phyloP scores from a whole-genome alignment of 495 filamentous ascomycete species.

The Neurospora sp. region DNA sequence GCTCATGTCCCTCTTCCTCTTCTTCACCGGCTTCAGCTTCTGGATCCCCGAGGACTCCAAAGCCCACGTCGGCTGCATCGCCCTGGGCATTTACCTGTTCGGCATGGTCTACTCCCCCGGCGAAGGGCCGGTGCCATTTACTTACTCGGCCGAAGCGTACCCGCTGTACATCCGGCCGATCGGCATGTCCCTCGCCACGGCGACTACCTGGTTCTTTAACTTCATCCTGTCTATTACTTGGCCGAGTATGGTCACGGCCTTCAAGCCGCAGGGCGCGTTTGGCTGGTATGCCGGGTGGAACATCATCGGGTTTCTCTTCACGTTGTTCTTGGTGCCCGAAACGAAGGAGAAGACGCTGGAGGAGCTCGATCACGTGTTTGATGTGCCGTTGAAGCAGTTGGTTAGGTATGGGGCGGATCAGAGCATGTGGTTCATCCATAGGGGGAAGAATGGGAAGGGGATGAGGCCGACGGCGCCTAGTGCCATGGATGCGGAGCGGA shows the following conservation, averaged over 20 bases:
- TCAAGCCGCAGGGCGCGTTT: conserved; percentile 52
- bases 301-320: conserved; percentile 53
- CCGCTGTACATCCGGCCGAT: conserved; percentile 64
- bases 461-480: background rate
- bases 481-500: background rate
- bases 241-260: conserved; percentile 44
- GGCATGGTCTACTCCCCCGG: conserved; percentile 69
- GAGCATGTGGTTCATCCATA: background rate
- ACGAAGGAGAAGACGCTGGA: conserved; percentile 74
- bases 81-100: conserved; percentile 65
- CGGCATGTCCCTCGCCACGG: conserved; percentile 58
- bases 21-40: conserved; percentile 76
- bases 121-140: conserved; percentile 74
- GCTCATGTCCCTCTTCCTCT: conserved; percentile 58
- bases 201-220: conserved; percentile 64
- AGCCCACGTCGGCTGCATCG: conserved; percentile 46
- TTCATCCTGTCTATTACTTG: conserved; percentile 57
- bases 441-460: background rate
- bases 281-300: conserved; percentile 63
- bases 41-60: conserved; percentile 46
- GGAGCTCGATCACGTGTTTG: conserved; percentile 50
- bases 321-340: conserved; percentile 68
- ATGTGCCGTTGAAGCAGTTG: background rate
- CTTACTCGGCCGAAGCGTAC: conserved; percentile 73
- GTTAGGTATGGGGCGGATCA: conserved; percentile 1